A percentile compares a stretch with the other conserved stretches of the same genome.
phyloP scores from a whole-genome alignment of 345 rosid genomes.

The Draba incana region DNA sequence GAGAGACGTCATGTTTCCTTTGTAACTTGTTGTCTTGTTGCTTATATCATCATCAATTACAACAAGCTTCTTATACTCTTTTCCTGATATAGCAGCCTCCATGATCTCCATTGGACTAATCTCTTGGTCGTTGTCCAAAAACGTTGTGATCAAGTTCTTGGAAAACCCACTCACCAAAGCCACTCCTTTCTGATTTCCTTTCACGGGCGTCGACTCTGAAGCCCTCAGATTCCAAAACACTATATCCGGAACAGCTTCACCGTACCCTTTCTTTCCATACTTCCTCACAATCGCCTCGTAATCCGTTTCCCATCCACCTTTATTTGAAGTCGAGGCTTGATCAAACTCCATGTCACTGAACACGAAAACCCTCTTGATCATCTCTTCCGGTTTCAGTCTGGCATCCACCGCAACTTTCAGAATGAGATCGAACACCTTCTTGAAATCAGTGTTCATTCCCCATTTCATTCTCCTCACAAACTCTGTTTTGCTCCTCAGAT shows the following conservation, averaged over 20 bases:
- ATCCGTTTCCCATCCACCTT: conserved; percentile 60
- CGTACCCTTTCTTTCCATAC: conserved; percentile 51
- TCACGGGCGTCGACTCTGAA: conserved; percentile 55
- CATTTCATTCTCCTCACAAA: conserved; percentile 47
- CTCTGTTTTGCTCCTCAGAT: conserved; percentile 38
- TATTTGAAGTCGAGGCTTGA: no score
- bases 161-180: conserved; percentile 72
- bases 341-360: conserved; percentile 80
- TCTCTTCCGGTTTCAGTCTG: conserved; percentile 49
- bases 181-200: conserved; percentile 45
- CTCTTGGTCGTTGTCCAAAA: conserved; percentile 50
- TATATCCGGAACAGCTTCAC: conserved; percentile 51
- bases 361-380: conserved; percentile 62
- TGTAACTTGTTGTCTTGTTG: no score
- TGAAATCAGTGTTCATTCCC: conserved; percentile 48
- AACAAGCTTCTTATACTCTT: conserved; percentile 49
- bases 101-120: conserved; percentile 45
- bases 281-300: conserved; percentile 51
- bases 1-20: no score
- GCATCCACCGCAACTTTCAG: conserved; percentile 54
- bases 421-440: conserved; percentile 57
- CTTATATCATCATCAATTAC: conserved; percentile 39
- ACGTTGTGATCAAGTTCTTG: conserved; percentile 62
- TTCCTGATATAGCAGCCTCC: conserved; percentile 50
- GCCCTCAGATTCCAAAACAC: conserved; percentile 74